Evolutionary conservation across 441 rosid genomes (phyloP).

Genomic region (Biscutella laevigata): DNA sequence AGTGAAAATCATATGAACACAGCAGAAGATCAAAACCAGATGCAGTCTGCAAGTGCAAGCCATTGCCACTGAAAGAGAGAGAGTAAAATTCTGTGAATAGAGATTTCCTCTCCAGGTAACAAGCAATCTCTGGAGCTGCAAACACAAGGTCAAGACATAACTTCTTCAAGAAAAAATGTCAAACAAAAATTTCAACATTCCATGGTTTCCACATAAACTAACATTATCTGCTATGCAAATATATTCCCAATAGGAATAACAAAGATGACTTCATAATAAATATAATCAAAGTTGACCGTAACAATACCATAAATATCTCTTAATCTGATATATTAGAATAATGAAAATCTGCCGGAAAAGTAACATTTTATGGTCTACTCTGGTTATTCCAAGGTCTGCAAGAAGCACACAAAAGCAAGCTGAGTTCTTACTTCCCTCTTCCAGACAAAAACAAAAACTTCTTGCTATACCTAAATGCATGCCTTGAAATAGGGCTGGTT

Average conservation of each 20-base stretch:
- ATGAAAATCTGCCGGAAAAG: background rate
- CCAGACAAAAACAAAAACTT: too few species aligned
- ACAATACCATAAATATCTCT: background rate
- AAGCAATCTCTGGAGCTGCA: background rate
- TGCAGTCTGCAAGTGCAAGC: background rate
- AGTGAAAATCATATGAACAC: background rate
- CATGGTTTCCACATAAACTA: background rate
- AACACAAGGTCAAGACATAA: background rate
- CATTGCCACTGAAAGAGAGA: background rate
- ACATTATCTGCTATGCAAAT: background rate
- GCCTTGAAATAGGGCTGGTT: too few species aligned
- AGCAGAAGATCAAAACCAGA: background rate
- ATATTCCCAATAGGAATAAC: background rate
- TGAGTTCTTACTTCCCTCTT: too few species aligned
- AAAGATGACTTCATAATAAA: background rate
- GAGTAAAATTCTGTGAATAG: background rate
- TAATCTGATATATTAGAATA: background rate
- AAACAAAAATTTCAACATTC: background rate
- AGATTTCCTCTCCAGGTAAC: background rate
- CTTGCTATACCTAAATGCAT: too few species aligned
- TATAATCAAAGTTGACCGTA: background rate
- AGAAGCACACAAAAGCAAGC: too few species aligned
- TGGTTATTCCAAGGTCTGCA: background rate
- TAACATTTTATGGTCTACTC: background rate
- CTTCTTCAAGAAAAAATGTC: background rate